Evolutionary conservation across 257 asterid genomes (phyloP), one percentile per base, ranked within the genome.

Genomic region (Hygrophila difformis): DNA sequence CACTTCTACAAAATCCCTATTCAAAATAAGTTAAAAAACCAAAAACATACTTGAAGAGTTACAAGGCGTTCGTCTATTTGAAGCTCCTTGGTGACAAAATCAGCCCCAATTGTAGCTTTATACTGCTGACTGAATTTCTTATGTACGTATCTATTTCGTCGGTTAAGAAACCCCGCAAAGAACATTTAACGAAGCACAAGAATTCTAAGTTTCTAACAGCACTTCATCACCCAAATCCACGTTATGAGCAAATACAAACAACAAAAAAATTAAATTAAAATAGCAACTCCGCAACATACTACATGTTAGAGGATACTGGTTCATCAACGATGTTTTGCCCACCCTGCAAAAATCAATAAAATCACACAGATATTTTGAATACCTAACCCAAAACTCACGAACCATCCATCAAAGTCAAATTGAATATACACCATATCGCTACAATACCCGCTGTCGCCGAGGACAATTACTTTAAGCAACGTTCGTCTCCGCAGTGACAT

Each of bases 31-130:
- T 8, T 17, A 13, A 46, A 12, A 53, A 43, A 39, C n/a, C 17
- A 21, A 58, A 61, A 64, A 66, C 87, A 55, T 58, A 91, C 98
- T 70, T 91, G 98, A 44, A 91, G 79, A 51, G 98, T 91, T 55
- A 91, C 94, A 14, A 77, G 87, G 24, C 96, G 79, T 53, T 86
- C 98, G 23, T 91, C 96, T 42, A 86, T 79, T 50, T 75, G 94
- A 66, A 89, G 92, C 55, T 89, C 98, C 78, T 86, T 91, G 1
- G 98, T 91, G 45, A 89, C 93, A 59, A 89, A 89, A 78, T 89
- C 98, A 39, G 98, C 98, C 65, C 98, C 98, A 61, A 91, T 91
- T 5, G 98, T 91, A 45, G 98, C 98, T 68, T 91, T 91, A 53
- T 86, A 91, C 81, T 91, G 96, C 73, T 85, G 96, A 50, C 98